Evolutionary conservation across 495 filamentous ascomycete genomes (phyloP).

Genomic region (Penicillium canescens): DNA sequence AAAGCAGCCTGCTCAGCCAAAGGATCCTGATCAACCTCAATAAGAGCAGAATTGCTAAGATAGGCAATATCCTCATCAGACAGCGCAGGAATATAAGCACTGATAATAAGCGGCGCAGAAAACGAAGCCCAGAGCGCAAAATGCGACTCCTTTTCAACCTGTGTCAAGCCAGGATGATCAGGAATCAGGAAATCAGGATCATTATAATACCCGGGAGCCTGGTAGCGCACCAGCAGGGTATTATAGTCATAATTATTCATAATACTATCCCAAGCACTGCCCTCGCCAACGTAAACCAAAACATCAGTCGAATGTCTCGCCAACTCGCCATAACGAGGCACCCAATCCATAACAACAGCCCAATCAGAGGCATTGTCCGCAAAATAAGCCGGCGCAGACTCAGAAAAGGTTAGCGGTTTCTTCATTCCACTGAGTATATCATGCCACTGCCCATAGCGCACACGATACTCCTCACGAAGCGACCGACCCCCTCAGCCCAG

Average conservation of each 20-base stretch:
- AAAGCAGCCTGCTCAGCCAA: conserved; percentile 42
- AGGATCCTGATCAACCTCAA: conserved; percentile 40
- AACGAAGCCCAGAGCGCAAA: conserved; percentile 45
- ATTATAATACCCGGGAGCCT: conserved; percentile 44
- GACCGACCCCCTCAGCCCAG: conserved; percentile 21
- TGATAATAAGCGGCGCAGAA: conserved; percentile 41
- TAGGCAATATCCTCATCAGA: conserved; percentile 30
- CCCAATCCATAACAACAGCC: conserved; percentile 42
- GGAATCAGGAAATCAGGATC: conserved; percentile 47
- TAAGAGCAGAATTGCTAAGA: conserved; percentile 38
- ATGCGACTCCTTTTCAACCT: conserved; percentile 41
- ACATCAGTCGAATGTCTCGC: conserved; percentile 46
- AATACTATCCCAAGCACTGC: conserved; percentile 42
- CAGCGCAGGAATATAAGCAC: conserved; percentile 38
- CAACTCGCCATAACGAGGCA: conserved; percentile 37
- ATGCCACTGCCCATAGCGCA: conserved; percentile 37
- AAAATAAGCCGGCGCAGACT: conserved; percentile 46
- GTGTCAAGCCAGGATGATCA: conserved; percentile 34
- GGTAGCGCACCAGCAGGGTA: conserved; percentile 39
- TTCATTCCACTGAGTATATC: conserved; percentile 29
- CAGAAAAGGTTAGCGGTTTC: conserved; percentile 41
- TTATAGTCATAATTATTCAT: conserved; percentile 42
- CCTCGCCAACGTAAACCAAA: conserved; percentile 31
- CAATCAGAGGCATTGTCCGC: conserved; percentile 35
- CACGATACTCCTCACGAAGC: conserved; percentile 30